These are phyloP conservation scores for Coniochaeta hoffmannii DNA, from an alignment of 2,329 filamentous ascomycete genomes.

Conservation along the genomic window DNA sequence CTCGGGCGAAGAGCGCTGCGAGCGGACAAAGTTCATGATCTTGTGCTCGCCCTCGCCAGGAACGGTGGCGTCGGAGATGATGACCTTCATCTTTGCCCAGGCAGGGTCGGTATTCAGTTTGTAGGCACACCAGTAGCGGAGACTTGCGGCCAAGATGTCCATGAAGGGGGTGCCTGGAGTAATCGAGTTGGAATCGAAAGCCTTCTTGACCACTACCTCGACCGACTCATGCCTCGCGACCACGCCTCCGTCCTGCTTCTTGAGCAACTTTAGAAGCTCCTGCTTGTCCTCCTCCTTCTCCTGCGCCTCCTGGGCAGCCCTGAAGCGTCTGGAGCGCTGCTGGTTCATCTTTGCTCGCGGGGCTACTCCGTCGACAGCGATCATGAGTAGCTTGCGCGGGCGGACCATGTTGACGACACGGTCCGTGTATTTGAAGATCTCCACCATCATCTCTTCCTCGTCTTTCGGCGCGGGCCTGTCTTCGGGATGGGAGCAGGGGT, in stretches of 20 bases:
- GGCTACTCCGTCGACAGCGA: slow-evolving; percentile 95
- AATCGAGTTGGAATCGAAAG: slow-evolving; percentile 82
- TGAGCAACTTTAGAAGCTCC: slow-evolving; percentile 78
- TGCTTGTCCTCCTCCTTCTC: slow-evolving; percentile 90
- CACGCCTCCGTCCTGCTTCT: slow-evolving; percentile 66
- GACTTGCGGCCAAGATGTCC: slow-evolving; percentile 83
- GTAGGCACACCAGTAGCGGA: slow-evolving; percentile 96
- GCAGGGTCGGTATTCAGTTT: slow-evolving; percentile 95
- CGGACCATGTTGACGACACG: slow-evolving; percentile 98
- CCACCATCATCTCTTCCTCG: slow-evolving; percentile 99
- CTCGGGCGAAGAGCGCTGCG: slow-evolving; percentile 80
- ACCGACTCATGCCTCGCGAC: slow-evolving; percentile 53
- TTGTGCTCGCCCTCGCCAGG: slow-evolving; percentile 98
- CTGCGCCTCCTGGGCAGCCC: slow-evolving; percentile 86
- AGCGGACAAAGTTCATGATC: slow-evolving; percentile 97
- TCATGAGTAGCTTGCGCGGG: slow-evolving; percentile 91
- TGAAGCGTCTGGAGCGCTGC: slow-evolving; percentile 91
- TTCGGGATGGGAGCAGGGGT: slow-evolving; percentile 96
- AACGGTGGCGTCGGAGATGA: slow-evolving; percentile 96
- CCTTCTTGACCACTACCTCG: slow-evolving; percentile 68
- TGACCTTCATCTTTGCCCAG: slow-evolving; percentile 93
- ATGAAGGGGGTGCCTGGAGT: slow-evolving; percentile 98
- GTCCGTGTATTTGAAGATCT: slow-evolving; percentile 97
- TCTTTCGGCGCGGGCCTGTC: slow-evolving; percentile 84
- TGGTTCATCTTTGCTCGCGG: slow-evolving; percentile 99